phyloP scores from a whole-genome alignment of 495 filamentous ascomycete species.

The Penicillium psychrofluorescens region DNA sequence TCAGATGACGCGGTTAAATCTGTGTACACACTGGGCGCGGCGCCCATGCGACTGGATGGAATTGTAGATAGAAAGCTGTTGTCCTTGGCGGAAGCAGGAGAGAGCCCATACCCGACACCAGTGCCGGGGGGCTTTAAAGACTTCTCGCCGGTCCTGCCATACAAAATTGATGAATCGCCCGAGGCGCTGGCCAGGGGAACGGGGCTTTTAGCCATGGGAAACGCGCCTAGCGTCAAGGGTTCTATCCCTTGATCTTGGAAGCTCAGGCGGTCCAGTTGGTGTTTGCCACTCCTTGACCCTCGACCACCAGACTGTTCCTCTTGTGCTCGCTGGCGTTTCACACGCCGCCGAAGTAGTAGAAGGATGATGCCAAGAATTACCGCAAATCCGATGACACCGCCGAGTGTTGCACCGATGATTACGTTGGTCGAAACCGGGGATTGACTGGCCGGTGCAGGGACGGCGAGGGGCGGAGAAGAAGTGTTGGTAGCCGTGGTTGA shows the following conservation, averaged over 20 bases:
- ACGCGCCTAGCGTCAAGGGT: slow-evolving; percentile 37
- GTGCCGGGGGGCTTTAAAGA: slow-evolving; percentile 20
- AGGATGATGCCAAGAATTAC: slow-evolving; percentile 62
- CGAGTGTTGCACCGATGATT: slow-evolving; percentile 74
- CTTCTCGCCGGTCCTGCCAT: slow-evolving; percentile 35
- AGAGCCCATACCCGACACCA: slow-evolving; percentile 15
- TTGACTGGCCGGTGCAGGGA: slow-evolving; percentile 19
- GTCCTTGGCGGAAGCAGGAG: not conserved
- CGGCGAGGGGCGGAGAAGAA: slow-evolving; percentile 25
- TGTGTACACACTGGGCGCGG: slow-evolving; percentile 19
- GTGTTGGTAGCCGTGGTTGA: slow-evolving; percentile 21
- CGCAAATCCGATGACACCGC: slow-evolving; percentile 65
- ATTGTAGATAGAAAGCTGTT: slow-evolving; percentile 29
- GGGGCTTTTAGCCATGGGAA: slow-evolving; percentile 35
- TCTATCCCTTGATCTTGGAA: slow-evolving; percentile 57
- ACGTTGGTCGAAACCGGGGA: slow-evolving; percentile 36
- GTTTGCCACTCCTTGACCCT: slow-evolving; percentile 50
- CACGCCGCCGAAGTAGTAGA: slow-evolving; percentile 59
- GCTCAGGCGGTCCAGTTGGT: slow-evolving; percentile 41
- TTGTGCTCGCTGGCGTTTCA: slow-evolving; percentile 47
- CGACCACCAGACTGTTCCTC: slow-evolving; percentile 34
- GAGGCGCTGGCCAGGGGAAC: slow-evolving; percentile 41
- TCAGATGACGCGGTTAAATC: not conserved
- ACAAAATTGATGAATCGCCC: slow-evolving; percentile 35
- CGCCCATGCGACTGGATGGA: slow-evolving; percentile 21